These are phyloP conservation scores for Marasmius sp. DNA, from an alignment of 1,284 basidiomycete genomes.

Conservation along the genomic window DNA sequence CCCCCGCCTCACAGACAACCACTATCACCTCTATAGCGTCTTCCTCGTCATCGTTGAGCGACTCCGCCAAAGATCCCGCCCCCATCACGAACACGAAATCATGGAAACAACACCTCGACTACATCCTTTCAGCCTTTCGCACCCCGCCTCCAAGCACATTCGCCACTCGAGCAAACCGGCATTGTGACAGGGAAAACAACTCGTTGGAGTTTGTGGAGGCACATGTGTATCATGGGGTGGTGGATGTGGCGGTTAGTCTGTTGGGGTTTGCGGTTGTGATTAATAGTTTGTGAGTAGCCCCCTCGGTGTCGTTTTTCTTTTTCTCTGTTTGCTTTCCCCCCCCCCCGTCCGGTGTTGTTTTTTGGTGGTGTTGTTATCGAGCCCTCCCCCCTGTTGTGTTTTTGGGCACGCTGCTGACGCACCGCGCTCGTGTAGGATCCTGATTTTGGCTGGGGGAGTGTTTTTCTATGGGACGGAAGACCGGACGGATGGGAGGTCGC, in stretches of 20 bases:
- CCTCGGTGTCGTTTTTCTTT: neutral
- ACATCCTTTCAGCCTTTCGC: slow-evolving; percentile 35
- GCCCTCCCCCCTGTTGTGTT: too few species aligned
- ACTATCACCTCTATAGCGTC: neutral
- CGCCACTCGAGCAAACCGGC: slow-evolving; percentile 28
- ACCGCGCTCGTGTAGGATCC: slow-evolving; percentile 40
- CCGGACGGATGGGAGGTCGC: slow-evolving; percentile 36
- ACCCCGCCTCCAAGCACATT: slow-evolving; percentile 25
- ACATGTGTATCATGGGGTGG: slow-evolving; percentile 64
- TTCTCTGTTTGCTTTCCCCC: too few species aligned
- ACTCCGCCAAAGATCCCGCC: too few species aligned
- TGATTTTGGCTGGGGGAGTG: slow-evolving; percentile 55
- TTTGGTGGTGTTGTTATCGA: too few species aligned
- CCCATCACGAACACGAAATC: too few species aligned
- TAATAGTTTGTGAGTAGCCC: slow-evolving; percentile 52
- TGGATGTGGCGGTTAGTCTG: slow-evolving; percentile 53
- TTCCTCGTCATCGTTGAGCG: slow-evolving; percentile 10
- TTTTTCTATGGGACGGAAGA: slow-evolving; percentile 38
- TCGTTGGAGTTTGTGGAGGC: slow-evolving; percentile 56
- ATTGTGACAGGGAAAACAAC: slow-evolving; percentile 49
- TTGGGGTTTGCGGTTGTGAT: slow-evolving; percentile 72
- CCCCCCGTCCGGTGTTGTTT: too few species aligned
- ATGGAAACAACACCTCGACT: slow-evolving; percentile 9
- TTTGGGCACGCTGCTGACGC: neutral
- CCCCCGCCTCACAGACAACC: too few species aligned